Conservation (phyloP, 169 alveolate species). For the Eimeria necatrix region DNA sequence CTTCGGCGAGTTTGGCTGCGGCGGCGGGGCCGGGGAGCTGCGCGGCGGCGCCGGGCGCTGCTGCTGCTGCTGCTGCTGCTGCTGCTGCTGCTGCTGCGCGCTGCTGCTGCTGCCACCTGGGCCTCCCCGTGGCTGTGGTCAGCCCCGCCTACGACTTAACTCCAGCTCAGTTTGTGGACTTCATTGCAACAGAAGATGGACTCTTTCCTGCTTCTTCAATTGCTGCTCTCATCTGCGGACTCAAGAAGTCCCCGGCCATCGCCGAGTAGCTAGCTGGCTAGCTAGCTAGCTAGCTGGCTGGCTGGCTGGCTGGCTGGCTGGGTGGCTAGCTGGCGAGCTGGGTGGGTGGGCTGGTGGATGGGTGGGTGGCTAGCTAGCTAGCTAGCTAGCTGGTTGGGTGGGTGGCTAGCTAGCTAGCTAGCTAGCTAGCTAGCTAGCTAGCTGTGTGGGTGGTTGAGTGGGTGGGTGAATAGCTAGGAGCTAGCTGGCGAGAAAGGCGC, state of each 20-base stretch:
- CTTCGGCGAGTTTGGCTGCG: not conserved
- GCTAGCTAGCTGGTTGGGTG: too few species aligned
- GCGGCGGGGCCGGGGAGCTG: not conserved
- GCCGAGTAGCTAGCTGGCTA: not conserved
- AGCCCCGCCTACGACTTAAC: conserved; percentile 46
- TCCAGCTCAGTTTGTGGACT: conserved; percentile 51
- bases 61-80: not conserved
- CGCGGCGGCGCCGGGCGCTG: not conserved
- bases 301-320: not conserved
- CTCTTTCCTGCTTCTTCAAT: conserved; percentile 42
- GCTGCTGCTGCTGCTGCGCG: not conserved
- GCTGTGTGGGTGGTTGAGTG: too few species aligned
- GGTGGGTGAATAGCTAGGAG: too few species aligned
- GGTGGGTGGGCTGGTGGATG: too few species aligned
- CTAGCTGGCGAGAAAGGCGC: too few species aligned
- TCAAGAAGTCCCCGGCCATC: not conserved
- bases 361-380: too few species aligned
- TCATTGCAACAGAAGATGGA: conserved; percentile 47
- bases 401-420: too few species aligned
- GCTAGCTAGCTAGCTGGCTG: not conserved
- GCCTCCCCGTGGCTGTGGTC: conserved; percentile 6
- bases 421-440: too few species aligned
- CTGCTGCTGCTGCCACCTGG: not conserved
- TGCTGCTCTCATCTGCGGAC: conserved; percentile 26
- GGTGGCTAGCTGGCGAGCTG: too few species aligned